Conservation (phyloP, 2,329 filamentous ascomycete genomes). For the Epichloe sibirici region DNA sequence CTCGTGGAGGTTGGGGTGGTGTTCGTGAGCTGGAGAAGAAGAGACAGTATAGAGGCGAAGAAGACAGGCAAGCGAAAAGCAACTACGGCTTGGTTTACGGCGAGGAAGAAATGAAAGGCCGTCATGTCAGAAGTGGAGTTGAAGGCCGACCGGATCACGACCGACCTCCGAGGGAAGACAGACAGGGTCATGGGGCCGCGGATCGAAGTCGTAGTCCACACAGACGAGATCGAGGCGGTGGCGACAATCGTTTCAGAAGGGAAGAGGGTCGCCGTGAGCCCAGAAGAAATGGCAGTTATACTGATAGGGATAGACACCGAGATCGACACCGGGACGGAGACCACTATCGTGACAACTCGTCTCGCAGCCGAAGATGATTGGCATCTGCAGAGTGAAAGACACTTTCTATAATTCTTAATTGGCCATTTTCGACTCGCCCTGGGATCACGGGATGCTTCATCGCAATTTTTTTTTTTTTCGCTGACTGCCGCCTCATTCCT, state of each 20-base stretch:
- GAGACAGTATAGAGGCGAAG: constrained; percentile 71
- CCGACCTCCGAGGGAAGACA: constrained; percentile 6
- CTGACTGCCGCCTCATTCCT: too few species aligned
- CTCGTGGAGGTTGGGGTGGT: constrained; percentile 75
- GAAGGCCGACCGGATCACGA: constrained; percentile 13
- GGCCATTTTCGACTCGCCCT: background rate
- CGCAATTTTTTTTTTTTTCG: background rate
- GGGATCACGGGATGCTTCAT: background rate
- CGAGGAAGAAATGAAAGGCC: constrained; percentile 51
- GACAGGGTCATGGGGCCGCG: background rate
- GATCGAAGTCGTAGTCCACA: constrained; percentile 28
- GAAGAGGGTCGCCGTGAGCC: constrained; percentile 15
- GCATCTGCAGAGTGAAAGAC: background rate
- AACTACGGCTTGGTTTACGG: constrained; percentile 75
- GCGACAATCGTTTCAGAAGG: constrained; percentile 7
- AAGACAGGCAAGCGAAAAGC: constrained; percentile 30
- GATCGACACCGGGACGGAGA: constrained; percentile 2
- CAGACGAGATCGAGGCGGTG: constrained; percentile 17
- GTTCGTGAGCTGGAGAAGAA: constrained; percentile 80
- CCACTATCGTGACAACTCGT: constrained; percentile 7
- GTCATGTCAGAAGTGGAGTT: constrained; percentile 28
- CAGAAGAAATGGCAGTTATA: constrained; percentile 11
- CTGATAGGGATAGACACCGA: constrained; percentile 6
- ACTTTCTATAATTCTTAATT: background rate
- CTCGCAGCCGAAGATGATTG: constrained; percentile 8